Percentiles rank a stretch among this genome's conserved stretches.
phyloP scores from a whole-genome alignment of 2,329 filamentous ascomycete genomes.

The Elsinoe fawcettii region DNA sequence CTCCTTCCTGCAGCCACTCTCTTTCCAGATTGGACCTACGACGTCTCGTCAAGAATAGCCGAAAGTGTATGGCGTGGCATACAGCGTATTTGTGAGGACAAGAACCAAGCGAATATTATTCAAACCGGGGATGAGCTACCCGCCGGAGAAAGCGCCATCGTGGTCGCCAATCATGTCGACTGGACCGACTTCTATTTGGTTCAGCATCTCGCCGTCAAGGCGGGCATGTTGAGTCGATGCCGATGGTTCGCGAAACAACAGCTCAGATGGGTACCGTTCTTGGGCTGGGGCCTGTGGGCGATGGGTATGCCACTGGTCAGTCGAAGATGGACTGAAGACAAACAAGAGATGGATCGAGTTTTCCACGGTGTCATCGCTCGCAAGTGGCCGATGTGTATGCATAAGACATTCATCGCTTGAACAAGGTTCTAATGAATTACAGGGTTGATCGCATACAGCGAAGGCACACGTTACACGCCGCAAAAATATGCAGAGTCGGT shows the following conservation, averaged over 20 bases:
- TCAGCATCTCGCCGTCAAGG: slow-evolving; percentile 47
- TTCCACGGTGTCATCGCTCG: slow-evolving; percentile 44
- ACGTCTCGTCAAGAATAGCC: slow-evolving; percentile 49
- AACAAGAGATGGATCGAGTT: slow-evolving; percentile 48
- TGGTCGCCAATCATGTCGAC: slow-evolving; percentile 53
- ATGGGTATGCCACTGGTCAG: slow-evolving; percentile 59
- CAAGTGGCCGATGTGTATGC: slow-evolving; percentile 53
- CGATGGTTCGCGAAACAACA: slow-evolving; percentile 57
- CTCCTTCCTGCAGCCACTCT: slow-evolving; percentile 28
- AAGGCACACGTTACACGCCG: slow-evolving; percentile 53
- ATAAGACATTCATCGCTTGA: neutral
- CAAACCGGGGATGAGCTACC: slow-evolving; percentile 48
- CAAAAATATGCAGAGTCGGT: slow-evolving; percentile 46
- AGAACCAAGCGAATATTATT: slow-evolving; percentile 48
- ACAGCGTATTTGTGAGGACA: slow-evolving; percentile 48
- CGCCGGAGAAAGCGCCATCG: slow-evolving; percentile 50
- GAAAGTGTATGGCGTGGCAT: slow-evolving; percentile 50
- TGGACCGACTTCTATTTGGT: slow-evolving; percentile 61
- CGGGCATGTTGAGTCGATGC: slow-evolving; percentile 54
- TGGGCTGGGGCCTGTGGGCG: slow-evolving; percentile 58
- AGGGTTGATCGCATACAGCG: slow-evolving; percentile 60
- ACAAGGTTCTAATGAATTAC: neutral
- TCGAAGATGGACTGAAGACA: slow-evolving; percentile 52
- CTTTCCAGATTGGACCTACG: slow-evolving; percentile 44
- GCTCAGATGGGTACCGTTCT: slow-evolving; percentile 51